Evolutionary conservation across 352 stramenopile genomes (phyloP).

Genomic region (Peronospora tabacina): DNA sequence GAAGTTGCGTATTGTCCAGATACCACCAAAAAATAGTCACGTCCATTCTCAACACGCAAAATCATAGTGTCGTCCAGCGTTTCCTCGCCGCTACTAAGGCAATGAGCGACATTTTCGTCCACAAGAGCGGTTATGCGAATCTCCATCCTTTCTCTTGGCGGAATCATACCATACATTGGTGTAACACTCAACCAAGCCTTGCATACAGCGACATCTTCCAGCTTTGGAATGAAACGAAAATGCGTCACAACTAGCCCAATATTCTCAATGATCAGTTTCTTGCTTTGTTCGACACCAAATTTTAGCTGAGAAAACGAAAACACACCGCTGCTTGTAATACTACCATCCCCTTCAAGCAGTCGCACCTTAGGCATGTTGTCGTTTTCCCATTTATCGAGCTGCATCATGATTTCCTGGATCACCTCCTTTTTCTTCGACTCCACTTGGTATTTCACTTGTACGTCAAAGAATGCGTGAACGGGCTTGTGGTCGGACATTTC

Average conservation of each 20-base stretch:
- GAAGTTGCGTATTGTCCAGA: slow-evolving; percentile 88
- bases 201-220: slow-evolving; percentile 79
- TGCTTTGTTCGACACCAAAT: slow-evolving; percentile 56
- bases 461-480: slow-evolving; percentile 89
- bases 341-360: slow-evolving; percentile 47
- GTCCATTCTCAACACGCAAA: slow-evolving; percentile 92
- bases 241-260: slow-evolving; percentile 91
- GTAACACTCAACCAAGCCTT: slow-evolving; percentile 90
- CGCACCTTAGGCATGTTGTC: slow-evolving; percentile 91
- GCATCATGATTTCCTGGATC: slow-evolving; percentile 89
- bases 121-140: slow-evolving; percentile 90
- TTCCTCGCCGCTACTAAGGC: slow-evolving; percentile 87
- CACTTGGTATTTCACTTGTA: slow-evolving; percentile 91
- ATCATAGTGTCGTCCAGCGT: slow-evolving; percentile 95
- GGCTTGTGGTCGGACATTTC: slow-evolving; percentile 98
- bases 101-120: slow-evolving; percentile 82
- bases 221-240: slow-evolving; percentile 89
- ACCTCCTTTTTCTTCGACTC: slow-evolving; percentile 85
- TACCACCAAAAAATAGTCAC: slow-evolving; percentile 94
- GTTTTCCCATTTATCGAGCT: slow-evolving; percentile 95
- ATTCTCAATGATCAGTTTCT: slow-evolving; percentile 80
- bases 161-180: slow-evolving; percentile 87
- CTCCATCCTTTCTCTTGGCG: slow-evolving; percentile 63
- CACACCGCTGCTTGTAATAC: slow-evolving; percentile 43
- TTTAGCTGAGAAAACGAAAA: slow-evolving; percentile 57